Evolutionary conservation across 2,329 filamentous ascomycete species (phyloP).

Genomic region (Lasiodiplodia sp.): DNA sequence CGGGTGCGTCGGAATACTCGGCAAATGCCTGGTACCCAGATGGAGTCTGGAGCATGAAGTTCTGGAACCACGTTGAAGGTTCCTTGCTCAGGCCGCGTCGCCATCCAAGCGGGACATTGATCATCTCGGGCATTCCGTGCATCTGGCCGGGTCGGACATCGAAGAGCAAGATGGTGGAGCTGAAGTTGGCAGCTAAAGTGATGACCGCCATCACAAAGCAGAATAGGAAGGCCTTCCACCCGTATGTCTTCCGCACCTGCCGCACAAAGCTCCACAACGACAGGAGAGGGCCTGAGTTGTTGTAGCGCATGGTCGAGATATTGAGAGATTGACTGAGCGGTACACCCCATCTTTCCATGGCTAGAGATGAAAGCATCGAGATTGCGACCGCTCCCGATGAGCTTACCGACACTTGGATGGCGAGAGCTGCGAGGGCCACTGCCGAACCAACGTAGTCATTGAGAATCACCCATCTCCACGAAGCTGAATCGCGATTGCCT

Average conservation of each 20-base stretch:
- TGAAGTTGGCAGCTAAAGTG: constrained; percentile 8
- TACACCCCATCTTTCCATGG: constrained; percentile 14
- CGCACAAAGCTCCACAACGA: constrained; percentile 2
- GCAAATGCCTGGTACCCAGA: constrained; percentile 15
- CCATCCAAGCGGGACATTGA: constrained; percentile 2
- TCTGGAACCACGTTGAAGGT: not conserved
- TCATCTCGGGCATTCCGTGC: not conserved
- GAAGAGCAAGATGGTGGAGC: constrained; percentile 17
- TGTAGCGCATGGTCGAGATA: constrained; percentile 18
- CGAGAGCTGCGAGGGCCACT: constrained; percentile 3
- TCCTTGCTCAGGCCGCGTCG: not conserved
- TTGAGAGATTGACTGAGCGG: not conserved
- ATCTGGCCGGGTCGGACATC: constrained; percentile 10
- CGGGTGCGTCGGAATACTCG: not conserved
- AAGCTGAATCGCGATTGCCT: not conserved
- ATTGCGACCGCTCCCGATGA: not conserved
- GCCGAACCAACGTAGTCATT: constrained; percentile 6
- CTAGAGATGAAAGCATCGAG: constrained; percentile 15
- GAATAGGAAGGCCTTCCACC: not conserved
- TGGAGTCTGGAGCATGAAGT: constrained; percentile 10
- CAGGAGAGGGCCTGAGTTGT: not conserved
- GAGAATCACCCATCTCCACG: constrained; percentile 8
- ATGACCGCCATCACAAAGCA: not conserved
- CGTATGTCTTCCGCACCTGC: not conserved
- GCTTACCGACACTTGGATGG: constrained; percentile 2